phyloP scores from a whole-genome alignment of 2,329 filamentous ascomycete genomes.

The Colletotrichum sp. region DNA sequence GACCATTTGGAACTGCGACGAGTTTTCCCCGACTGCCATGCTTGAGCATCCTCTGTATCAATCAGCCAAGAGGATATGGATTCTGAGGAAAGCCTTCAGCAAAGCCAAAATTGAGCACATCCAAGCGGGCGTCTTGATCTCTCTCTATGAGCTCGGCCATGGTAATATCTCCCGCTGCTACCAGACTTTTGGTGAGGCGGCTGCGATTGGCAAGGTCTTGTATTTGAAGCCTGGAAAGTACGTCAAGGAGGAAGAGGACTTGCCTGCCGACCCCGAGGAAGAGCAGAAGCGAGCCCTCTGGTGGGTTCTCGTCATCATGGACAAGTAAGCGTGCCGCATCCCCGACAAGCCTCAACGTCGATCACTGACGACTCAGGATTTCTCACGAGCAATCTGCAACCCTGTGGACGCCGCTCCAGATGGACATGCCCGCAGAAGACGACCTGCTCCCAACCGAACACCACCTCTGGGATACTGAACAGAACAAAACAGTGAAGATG shows the following conservation, averaged over 20 bases:
- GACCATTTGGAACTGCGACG: slow-evolving; percentile 35
- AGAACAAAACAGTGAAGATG: slow-evolving; percentile 24
- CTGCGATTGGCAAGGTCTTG: slow-evolving; percentile 39
- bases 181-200: slow-evolving; percentile 45
- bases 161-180: slow-evolving; percentile 46
- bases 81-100: slow-evolving; percentile 38
- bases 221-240: slow-evolving; percentile 41
- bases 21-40: slow-evolving; percentile 44
- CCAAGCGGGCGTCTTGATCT: slow-evolving; percentile 45
- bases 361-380: slow-evolving; percentile 25
- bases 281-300: slow-evolving; percentile 46
- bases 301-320: slow-evolving; percentile 49
- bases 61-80: slow-evolving; percentile 41
- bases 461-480: slow-evolving; percentile 34
- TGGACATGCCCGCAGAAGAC: slow-evolving; percentile 40
- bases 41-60: slow-evolving; percentile 44
- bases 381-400: slow-evolving; percentile 36
- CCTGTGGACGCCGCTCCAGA: slow-evolving; percentile 36
- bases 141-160: slow-evolving; percentile 50
- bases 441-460: slow-evolving; percentile 39
- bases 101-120: slow-evolving; percentile 43
- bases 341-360: not conserved
- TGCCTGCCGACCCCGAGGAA: slow-evolving; percentile 33
- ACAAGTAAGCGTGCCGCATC: slow-evolving; percentile 35
- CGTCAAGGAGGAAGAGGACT: slow-evolving; percentile 32